Percentiles rank a stretch among this genome's conserved stretches.
Evolutionary conservation across 768 basidiomycete species (phyloP).

Genomic region (Vararia minispora): DNA sequence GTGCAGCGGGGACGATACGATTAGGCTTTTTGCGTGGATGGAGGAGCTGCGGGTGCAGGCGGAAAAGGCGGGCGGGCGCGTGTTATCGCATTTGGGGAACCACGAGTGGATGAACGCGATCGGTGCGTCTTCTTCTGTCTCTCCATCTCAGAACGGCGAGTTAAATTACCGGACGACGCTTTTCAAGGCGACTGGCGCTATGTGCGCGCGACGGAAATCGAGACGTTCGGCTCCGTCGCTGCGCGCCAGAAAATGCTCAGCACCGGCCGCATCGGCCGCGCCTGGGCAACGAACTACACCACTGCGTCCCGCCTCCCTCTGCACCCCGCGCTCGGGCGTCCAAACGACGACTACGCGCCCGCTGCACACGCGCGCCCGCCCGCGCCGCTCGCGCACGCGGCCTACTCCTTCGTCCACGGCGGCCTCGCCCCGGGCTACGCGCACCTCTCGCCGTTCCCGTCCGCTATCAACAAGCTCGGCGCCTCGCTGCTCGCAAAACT

Average conservation of each 20-base stretch:
- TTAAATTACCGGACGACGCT: no score
- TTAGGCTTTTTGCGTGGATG: conserved; percentile 77
- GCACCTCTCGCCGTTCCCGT: conserved; percentile 72
- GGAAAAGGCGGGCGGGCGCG: conserved; percentile 47
- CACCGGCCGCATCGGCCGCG: conserved; percentile 64
- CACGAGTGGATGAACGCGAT: conserved; percentile 95
- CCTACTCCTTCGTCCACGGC: conserved; percentile 89
- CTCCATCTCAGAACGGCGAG: no score
- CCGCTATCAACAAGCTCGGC: conserved; percentile 69
- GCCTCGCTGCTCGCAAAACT: conserved; percentile 59
- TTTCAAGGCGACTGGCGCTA: conserved; percentile 83
- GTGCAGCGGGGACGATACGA: conserved; percentile 79
- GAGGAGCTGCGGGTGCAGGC: conserved; percentile 75
- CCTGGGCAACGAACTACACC: conserved; percentile 83
- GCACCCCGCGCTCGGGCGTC: conserved; percentile 55
- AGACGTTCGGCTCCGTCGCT: conserved; percentile 65
- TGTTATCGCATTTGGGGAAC: conserved; percentile 81
- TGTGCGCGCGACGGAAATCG: conserved; percentile 71
- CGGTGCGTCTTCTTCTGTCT: conserved; percentile 28
- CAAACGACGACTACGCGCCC: conserved; percentile 40
- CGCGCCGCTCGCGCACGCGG: conserved; percentile 56
- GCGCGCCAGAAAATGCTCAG: conserved; percentile 66
- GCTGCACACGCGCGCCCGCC: conserved; percentile 30
- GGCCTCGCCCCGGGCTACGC: conserved; percentile 74
- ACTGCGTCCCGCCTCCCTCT: conserved; percentile 73